Conservation (phyloP, 1,284 basidiomycete genomes). For the Cryptococcus maquisensis region DNA sequence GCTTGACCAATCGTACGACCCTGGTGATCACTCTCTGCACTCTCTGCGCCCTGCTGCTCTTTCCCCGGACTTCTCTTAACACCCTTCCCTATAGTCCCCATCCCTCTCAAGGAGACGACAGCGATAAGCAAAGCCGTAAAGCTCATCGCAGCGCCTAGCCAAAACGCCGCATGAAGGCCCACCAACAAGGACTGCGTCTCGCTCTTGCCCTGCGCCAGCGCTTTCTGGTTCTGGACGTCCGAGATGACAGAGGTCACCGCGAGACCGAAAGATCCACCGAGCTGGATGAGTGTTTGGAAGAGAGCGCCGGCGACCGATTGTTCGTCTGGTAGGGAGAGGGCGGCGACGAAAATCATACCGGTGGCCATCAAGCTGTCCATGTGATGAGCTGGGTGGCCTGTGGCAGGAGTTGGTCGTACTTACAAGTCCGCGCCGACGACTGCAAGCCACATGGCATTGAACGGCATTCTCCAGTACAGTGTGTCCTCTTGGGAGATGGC, state of each 20-base stretch:
- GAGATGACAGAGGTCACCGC: slow-evolving; percentile 68
- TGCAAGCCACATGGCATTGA: slow-evolving; percentile 67
- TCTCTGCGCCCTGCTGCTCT: background rate
- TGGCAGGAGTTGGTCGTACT: slow-evolving; percentile 9
- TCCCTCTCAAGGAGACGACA: slow-evolving; percentile 26
- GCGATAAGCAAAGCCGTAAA: slow-evolving; percentile 35
- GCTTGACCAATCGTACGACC: background rate
- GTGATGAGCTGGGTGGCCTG: background rate
- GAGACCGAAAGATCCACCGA: slow-evolving; percentile 70
- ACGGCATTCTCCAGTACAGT: slow-evolving; percentile 74
- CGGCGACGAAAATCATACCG: slow-evolving; percentile 71
- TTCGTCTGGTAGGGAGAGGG: slow-evolving; percentile 65
- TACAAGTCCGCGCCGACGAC: slow-evolving; percentile 74
- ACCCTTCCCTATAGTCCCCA: slow-evolving; percentile 34
- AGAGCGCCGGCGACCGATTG: slow-evolving; percentile 71
- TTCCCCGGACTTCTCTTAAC: slow-evolving; percentile 5
- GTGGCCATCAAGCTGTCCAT: slow-evolving; percentile 58
- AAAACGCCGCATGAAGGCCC: slow-evolving; percentile 42
- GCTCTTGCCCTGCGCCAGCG: slow-evolving; percentile 13
- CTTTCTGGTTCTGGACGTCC: slow-evolving; percentile 23
- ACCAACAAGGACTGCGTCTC: slow-evolving; percentile 16
- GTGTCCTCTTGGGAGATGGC: slow-evolving; percentile 61
- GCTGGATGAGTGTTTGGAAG: slow-evolving; percentile 51
- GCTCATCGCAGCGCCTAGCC: slow-evolving; percentile 37
- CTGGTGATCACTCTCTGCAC: background rate